Conservation (phyloP, 2,329 filamentous ascomycete species). For the Pseudogymnoascus sp. region DNA sequence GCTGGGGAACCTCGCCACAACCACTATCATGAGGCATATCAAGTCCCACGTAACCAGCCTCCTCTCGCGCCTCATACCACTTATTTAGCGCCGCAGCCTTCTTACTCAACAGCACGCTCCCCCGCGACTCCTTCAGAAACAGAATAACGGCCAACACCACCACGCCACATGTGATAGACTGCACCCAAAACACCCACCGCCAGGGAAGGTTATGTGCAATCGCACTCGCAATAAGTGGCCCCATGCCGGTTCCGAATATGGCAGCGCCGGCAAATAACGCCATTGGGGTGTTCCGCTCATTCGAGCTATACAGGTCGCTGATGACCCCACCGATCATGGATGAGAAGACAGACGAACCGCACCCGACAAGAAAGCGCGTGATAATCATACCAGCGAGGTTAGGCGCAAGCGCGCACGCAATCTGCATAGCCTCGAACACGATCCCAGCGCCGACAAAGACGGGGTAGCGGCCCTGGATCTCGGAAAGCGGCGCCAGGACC, state of each 20-base stretch:
- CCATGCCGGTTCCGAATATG: constrained; percentile 69
- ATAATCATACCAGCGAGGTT: constrained; percentile 66
- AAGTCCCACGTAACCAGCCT: constrained; percentile 41
- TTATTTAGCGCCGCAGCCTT: constrained; percentile 67
- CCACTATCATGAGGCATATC: constrained; percentile 31
- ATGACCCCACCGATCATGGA: constrained; percentile 92
- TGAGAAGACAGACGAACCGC: constrained; percentile 70
- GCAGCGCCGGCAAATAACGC: constrained; percentile 75
- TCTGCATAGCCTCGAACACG: constrained; percentile 62
- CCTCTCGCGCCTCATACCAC: constrained; percentile 71
- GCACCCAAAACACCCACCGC: constrained; percentile 87
- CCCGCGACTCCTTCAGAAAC: constrained; percentile 75
- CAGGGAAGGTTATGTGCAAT: constrained; percentile 61
- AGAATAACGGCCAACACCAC: constrained; percentile 57
- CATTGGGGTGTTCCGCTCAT: constrained; percentile 83
- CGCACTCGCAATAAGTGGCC: constrained; percentile 63
- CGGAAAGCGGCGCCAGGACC: constrained; percentile 78
- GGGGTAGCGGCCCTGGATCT: constrained; percentile 78
- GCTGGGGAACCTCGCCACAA: not conserved
- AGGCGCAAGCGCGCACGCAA: constrained; percentile 63
- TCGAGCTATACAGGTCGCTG: constrained; percentile 71
- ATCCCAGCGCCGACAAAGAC: constrained; percentile 70
- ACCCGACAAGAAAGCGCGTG: constrained; percentile 66
- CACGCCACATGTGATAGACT: constrained; percentile 60
- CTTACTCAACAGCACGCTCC: constrained; percentile 66